Evolutionary conservation across 768 basidiomycete genomes (phyloP).

Genomic region (Boletellus ananas): DNA sequence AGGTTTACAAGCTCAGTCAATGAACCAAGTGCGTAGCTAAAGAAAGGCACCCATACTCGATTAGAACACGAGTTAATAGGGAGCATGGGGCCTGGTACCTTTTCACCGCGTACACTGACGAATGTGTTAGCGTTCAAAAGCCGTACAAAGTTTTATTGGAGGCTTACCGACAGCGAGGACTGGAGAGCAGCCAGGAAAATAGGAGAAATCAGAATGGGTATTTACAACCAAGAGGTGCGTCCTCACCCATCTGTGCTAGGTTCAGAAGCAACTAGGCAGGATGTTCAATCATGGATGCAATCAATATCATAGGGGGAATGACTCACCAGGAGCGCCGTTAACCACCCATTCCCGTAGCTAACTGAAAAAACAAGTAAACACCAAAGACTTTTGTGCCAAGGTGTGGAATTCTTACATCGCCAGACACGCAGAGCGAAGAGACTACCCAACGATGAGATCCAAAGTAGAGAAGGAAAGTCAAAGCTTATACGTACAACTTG

Average conservation of each 20-base stretch:
- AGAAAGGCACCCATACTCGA: background rate
- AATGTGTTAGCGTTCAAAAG: background rate
- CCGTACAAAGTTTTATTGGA: background rate
- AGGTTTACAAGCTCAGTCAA: slow-evolving; percentile 42
- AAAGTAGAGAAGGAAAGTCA: background rate
- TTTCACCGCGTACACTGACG: slow-evolving; percentile 42
- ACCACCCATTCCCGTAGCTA: slow-evolving; percentile 47
- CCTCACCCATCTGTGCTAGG: slow-evolving; percentile 48
- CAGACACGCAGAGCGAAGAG: slow-evolving; percentile 59
- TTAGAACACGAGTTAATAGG: background rate
- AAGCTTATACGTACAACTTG: slow-evolving; percentile 41
- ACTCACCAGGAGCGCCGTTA: slow-evolving; percentile 47
- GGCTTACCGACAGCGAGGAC: slow-evolving; percentile 40
- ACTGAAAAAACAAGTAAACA: slow-evolving; percentile 34
- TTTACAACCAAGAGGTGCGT: background rate
- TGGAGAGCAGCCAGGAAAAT: slow-evolving; percentile 5
- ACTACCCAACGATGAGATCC: slow-evolving; percentile 25
- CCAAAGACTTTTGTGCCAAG: background rate
- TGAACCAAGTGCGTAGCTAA: slow-evolving; percentile 40
- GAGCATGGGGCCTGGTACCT: slow-evolving; percentile 30
- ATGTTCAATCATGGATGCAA: background rate
- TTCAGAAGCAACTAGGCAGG: slow-evolving; percentile 41
- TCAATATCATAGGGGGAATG: background rate
- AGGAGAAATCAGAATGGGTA: background rate
- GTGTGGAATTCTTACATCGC: slow-evolving; percentile 45